Conservation (phyloP, 1,284 basidiomycete genomes). For the Puccinia polysora region DNA sequence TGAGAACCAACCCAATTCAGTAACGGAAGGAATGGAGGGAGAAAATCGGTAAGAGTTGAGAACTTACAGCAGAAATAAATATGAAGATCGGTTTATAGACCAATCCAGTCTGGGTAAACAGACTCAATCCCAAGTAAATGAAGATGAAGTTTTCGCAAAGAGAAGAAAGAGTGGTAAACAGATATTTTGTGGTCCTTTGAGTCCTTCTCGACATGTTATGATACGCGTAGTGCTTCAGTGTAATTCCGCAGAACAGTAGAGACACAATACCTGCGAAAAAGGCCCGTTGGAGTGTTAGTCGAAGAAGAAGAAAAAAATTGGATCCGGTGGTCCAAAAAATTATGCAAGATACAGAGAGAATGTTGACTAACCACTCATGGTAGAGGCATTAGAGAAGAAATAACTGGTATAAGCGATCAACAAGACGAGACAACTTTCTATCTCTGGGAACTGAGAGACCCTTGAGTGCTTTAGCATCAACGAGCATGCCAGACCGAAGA, state of each 20-base stretch:
- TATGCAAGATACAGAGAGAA: neutral
- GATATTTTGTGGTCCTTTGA: conserved; percentile 90
- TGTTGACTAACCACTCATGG: conserved; percentile 67
- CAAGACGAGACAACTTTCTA: conserved; percentile 89
- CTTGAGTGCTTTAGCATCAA: conserved; percentile 93
- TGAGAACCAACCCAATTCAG: conserved; percentile 4
- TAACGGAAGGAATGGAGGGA: neutral
- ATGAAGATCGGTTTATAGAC: conserved; percentile 96
- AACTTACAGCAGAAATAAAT: conserved; percentile 66
- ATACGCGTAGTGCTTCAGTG: conserved; percentile 97
- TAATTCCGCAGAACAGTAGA: conserved; percentile 96
- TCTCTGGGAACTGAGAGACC: conserved; percentile 76
- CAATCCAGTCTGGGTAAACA: conserved; percentile 83
- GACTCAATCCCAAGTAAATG: conserved; percentile 91
- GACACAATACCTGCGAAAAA: conserved; percentile 96
- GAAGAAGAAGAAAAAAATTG: neutral
- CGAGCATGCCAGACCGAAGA: conserved; percentile 82
- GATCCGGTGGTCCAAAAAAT: neutral
- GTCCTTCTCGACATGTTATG: conserved; percentile 97
- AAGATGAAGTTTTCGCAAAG: conserved; percentile 99
- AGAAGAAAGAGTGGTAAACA: conserved; percentile 84
- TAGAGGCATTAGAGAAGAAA: conserved; percentile 92
- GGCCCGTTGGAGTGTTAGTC: no score
- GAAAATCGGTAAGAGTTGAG: neutral
- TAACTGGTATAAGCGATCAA: conserved; percentile 95